phyloP scores from a whole-genome alignment of 768 basidiomycete genomes.

The Guyanaporus albipodus region DNA sequence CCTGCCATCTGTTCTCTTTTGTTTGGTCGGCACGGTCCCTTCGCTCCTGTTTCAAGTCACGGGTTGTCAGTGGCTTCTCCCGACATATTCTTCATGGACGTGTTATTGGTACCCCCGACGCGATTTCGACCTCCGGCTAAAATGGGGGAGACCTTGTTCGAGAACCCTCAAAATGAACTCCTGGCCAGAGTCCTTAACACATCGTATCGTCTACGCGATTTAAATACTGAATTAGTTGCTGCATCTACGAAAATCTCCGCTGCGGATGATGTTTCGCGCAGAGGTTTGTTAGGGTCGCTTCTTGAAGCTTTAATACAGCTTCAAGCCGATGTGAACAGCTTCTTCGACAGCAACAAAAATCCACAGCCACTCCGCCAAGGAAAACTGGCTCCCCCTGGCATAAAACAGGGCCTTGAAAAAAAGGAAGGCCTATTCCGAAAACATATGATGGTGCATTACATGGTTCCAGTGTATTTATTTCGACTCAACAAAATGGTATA shows the following conservation, averaged over 20 bases:
- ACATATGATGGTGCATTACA: conserved; percentile 89
- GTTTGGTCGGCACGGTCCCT: conserved; percentile 90
- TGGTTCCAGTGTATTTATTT: background rate
- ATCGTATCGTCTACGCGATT: conserved; percentile 73
- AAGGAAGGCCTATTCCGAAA: conserved; percentile 98
- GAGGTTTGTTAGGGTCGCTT: conserved; percentile 59
- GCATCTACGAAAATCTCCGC: conserved; percentile 56
- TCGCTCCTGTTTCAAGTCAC: conserved; percentile 55
- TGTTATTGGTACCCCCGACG: conserved; percentile 86
- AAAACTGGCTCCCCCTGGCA: conserved; percentile 85
- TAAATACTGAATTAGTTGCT: conserved; percentile 61
- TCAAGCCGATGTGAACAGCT: conserved; percentile 93
- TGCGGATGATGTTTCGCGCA: conserved; percentile 48
- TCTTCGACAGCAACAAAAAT: conserved; percentile 96
- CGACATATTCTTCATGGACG: conserved; percentile 98
- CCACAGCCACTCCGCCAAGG: conserved; percentile 81
- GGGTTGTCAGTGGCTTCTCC: conserved; percentile 70
- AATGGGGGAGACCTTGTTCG: conserved; percentile 90
- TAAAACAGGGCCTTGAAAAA: conserved; percentile 97
- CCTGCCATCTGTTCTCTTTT: conserved; percentile 77
- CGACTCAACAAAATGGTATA: conserved; percentile 28
- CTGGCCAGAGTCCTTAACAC: conserved; percentile 77
- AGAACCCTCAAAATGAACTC: conserved; percentile 94
- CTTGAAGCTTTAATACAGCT: conserved; percentile 84
- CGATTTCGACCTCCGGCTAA: conserved; percentile 93